Evolutionary conservation across 192 early-diverging fungal genomes (phyloP).

Genomic region (Rhizophlyctis rosea): DNA sequence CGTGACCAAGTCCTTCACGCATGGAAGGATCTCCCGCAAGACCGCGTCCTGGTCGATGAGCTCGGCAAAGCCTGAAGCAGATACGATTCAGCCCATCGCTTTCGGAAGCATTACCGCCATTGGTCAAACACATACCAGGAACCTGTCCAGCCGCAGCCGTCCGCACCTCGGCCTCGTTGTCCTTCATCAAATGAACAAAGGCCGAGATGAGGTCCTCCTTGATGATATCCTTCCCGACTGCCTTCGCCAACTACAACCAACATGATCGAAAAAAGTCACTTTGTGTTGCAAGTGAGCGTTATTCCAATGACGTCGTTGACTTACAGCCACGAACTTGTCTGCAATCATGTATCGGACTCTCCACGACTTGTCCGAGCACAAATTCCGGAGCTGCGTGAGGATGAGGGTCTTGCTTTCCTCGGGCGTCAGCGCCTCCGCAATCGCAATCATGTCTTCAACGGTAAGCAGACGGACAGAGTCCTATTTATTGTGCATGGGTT

Average conservation of each 20-base stretch:
- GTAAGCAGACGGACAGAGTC: constrained; percentile 97
- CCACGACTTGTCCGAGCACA: constrained; percentile 95
- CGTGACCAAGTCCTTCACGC: constrained; percentile 89
- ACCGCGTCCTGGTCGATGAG: constrained; percentile 78
- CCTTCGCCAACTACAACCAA: constrained; percentile 63
- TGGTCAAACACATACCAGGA: constrained; percentile 66
- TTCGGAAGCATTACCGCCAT: no score
- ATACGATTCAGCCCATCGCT: neutral
- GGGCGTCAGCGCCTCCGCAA: constrained; percentile 73
- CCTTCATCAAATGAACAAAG: constrained; percentile 86
- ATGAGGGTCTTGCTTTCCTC: constrained; percentile 75
- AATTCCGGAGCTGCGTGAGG: constrained; percentile 66
- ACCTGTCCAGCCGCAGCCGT: constrained; percentile 91
- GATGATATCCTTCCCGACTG: constrained; percentile 74
- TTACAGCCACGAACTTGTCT: constrained; percentile 91
- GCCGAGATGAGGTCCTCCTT: constrained; percentile 83
- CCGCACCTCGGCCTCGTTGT: constrained; percentile 96
- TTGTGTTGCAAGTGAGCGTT: neutral
- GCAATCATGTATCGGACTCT: constrained; percentile 99
- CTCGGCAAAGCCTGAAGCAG: constrained; percentile 57
- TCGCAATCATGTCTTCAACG: constrained; percentile 85
- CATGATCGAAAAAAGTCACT: constrained; percentile 3
- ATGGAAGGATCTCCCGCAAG: constrained; percentile 78
- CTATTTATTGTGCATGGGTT: constrained; percentile 57
- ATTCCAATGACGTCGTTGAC: neutral